These are phyloP conservation scores for Diospyros lotus DNA, from an alignment of 148 eudicot species.

Conservation along the genomic window DNA sequence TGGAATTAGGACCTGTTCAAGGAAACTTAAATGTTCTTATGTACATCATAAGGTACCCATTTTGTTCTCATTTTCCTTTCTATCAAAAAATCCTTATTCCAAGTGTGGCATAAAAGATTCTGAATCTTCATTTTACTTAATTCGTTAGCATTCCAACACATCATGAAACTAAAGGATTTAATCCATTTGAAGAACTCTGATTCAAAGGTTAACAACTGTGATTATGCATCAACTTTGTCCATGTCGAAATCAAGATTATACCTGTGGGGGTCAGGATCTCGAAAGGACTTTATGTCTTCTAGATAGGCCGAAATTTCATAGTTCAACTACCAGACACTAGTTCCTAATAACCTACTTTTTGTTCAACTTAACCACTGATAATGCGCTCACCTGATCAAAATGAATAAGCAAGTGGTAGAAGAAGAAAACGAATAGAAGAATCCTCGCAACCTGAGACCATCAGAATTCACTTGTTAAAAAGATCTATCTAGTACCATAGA, in stretches of 20 bases:
- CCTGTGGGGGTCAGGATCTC: neutral
- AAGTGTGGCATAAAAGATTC: neutral
- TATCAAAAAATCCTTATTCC: neutral
- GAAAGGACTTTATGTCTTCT: neutral
- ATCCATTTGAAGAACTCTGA: neutral
- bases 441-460: slow-evolving; percentile 69
- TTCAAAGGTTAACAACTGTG: neutral
- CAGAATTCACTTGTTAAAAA: slow-evolving; percentile 15
- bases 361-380: neutral
- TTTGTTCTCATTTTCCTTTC: neutral
- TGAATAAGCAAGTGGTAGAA: slow-evolving; percentile 69
- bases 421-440: slow-evolving; percentile 62
- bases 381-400: slow-evolving; percentile 63
- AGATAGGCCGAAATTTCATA: neutral
- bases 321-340: neutral
- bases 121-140: too few relatives aligned
- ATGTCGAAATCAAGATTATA: neutral
- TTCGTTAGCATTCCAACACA: neutral
- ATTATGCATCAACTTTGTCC: neutral
- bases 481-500: neutral
- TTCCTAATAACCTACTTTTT: neutral
- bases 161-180: neutral
- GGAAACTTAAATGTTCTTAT: too few relatives aligned
- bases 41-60: too few relatives aligned
- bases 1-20: too few relatives aligned